phyloP scores from a whole-genome alignment of 1,284 basidiomycete species.

The Chalciporus sp. region DNA sequence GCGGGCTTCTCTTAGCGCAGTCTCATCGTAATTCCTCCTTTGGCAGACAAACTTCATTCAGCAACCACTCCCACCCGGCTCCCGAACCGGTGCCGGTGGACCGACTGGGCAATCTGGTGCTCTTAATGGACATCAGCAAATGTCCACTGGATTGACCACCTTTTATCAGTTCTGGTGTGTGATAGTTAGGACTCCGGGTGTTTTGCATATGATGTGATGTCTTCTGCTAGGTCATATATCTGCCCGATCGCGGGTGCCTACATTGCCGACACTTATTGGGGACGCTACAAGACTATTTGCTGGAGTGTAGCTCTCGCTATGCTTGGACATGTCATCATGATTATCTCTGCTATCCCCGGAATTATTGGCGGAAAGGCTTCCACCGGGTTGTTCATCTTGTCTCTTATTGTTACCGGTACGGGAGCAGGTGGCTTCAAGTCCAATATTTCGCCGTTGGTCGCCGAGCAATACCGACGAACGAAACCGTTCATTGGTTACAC shows the following conservation, averaged over 20 bases:
- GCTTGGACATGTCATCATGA: slow-evolving; percentile 74
- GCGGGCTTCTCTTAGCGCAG: slow-evolving; percentile 3
- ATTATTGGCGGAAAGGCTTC: slow-evolving; percentile 64
- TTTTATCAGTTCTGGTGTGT: slow-evolving; percentile 65
- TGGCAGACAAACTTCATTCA: slow-evolving; percentile 74
- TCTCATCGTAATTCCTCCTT: slow-evolving; percentile 24
- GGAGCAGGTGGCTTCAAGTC: slow-evolving; percentile 82
- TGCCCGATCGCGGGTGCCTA: slow-evolving; percentile 69
- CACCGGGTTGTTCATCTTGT: slow-evolving; percentile 64
- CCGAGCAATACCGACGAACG: slow-evolving; percentile 70
- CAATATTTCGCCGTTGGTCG: slow-evolving; percentile 79
- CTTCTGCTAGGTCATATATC: slow-evolving; percentile 49
- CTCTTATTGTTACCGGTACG: slow-evolving; percentile 68
- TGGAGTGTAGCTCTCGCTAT: slow-evolving; percentile 57
- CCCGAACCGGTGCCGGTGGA: slow-evolving; percentile 67
- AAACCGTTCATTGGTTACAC: slow-evolving; percentile 58
- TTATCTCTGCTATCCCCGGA: slow-evolving; percentile 71
- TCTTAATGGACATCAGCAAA: slow-evolving; percentile 63
- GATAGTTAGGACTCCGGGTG: slow-evolving; percentile 20
- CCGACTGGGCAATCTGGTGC: slow-evolving; percentile 66
- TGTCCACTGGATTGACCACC: slow-evolving; percentile 69
- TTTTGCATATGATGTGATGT: slow-evolving; percentile 15
- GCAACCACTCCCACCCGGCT: slow-evolving; percentile 64
- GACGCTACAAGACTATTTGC: slow-evolving; percentile 75
- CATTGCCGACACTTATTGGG: slow-evolving; percentile 75